Evolutionary conservation across 352 stramenopile species (phyloP), one percentile per base, ranked within the genome.

Genomic region (Phytophthora citrophthora): DNA sequence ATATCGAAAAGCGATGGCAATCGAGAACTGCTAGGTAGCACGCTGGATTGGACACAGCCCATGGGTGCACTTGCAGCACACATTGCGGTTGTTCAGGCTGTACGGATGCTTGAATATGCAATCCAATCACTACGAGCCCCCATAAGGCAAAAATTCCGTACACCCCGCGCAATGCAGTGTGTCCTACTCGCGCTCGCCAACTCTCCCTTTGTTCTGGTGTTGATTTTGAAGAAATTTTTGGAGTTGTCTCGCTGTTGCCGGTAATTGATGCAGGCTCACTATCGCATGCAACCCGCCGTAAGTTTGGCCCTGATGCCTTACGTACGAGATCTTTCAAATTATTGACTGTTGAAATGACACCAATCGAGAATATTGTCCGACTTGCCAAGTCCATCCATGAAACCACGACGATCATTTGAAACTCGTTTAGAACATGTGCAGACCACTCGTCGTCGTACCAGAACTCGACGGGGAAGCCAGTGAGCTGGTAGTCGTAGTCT

Each of bases 381-480:
- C 54, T 61, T 0, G 36, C 23, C 7, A 78, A 39, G 23, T 81
- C 70, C 10, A 24, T 44, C 69, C 69, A 76, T 7, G 73, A 76
- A 0, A 55, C 45, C 0, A 76, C 58, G 12, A 76, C 27, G 7
- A 78, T 43, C n/a, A 81, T 49, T 45, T 76, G 69, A n/a, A 72
- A 62, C 34, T 76, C 66, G 46, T 74, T 74, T 5, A 62, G 23
- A 0, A 48, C 48, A 23, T 49, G 55, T 13, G 68, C 43, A 26
- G 66, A 46, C 66, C 73, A 74, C 11, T 40, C 36, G 40, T 83
- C 66, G 9, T 62, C 56, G 46, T 70, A 77, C 76, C 71, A 83
- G 16, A 34, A 46, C 18, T 46, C 23, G 5, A 45, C 12, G 4
- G 59, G 54, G 50, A 86, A 74, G 6, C 66, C 61, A 0, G 38